These are phyloP conservation scores for Globisporangium rhizosaccharum DNA, from an alignment of 352 stramenopile genomes.

Conservation along the genomic window DNA sequence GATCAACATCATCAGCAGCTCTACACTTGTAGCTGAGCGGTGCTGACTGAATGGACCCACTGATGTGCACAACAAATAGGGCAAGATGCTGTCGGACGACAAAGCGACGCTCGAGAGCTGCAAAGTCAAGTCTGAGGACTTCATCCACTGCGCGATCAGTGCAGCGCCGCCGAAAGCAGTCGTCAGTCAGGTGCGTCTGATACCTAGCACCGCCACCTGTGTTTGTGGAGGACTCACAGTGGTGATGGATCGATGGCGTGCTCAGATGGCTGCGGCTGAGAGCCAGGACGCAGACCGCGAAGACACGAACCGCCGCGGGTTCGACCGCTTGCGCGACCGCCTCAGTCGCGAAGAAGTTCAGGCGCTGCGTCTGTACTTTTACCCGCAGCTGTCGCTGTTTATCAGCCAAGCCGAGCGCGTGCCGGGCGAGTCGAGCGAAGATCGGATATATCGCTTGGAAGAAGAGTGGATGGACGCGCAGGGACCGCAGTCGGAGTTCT, in stretches of 20 bases:
- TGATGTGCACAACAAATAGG: constrained; percentile 13
- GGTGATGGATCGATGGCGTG: neutral
- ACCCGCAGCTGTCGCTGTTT: constrained; percentile 78
- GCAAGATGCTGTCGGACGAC: constrained; percentile 86
- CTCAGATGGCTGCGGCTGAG: constrained; percentile 21
- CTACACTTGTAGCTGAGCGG: no score
- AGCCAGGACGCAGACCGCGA: constrained; percentile 32
- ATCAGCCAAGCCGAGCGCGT: constrained; percentile 79
- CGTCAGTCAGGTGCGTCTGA: constrained; percentile 53
- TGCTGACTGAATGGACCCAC: neutral
- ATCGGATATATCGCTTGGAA: constrained; percentile 85
- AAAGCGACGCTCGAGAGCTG: constrained; percentile 63
- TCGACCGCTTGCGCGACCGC: constrained; percentile 73
- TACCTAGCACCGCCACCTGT: no score
- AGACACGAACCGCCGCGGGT: constrained; percentile 56
- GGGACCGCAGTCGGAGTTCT: constrained; percentile 84
- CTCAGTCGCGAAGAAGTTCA: constrained; percentile 85
- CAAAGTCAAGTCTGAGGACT: constrained; percentile 79
- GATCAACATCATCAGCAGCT: no score
- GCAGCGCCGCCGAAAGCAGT: constrained; percentile 68
- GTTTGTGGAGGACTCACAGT: neutral
- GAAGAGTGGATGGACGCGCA: constrained; percentile 87
- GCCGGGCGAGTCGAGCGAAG: constrained; percentile 72
- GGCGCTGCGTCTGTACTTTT: constrained; percentile 81
- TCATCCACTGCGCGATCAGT: constrained; percentile 85